phyloP scores from a whole-genome alignment of 116 monocot genomes.

The Cymodocea nodosa region DNA sequence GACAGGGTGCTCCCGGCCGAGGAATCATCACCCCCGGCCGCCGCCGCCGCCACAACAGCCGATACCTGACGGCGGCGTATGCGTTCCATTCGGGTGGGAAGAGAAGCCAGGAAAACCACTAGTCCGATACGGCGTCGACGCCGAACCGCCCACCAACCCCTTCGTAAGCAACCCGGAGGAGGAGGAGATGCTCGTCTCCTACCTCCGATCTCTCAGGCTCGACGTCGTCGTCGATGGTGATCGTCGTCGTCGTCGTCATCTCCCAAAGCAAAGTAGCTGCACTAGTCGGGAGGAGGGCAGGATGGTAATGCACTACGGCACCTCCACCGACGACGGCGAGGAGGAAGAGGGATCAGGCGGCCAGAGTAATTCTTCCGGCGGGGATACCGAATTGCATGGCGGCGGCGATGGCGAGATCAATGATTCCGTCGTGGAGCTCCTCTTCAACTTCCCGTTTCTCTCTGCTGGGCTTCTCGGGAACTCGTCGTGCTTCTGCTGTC shows the following conservation, averaged over 20 bases:
- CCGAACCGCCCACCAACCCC: slow-evolving; percentile 19
- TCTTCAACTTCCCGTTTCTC: slow-evolving; percentile 27
- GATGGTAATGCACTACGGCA: no score
- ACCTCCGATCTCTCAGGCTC: not conserved
- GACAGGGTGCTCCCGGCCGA: slow-evolving; percentile 12
- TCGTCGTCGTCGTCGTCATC: no score
- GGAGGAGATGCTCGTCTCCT: not conserved
- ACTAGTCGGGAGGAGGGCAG: no score
- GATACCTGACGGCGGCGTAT: not conserved
- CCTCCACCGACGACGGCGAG: not conserved
- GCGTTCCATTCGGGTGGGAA: slow-evolving; percentile 52
- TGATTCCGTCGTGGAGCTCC: slow-evolving; percentile 23
- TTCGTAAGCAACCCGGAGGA: slow-evolving; percentile 11
- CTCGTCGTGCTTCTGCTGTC: not conserved
- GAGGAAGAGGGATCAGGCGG: no score
- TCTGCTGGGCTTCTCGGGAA: slow-evolving; percentile 30
- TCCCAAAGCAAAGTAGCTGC: not conserved
- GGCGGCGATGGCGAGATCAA: slow-evolving; percentile 13
- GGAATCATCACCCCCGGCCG: not conserved
- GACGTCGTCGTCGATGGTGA: not conserved
- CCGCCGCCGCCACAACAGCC: not conserved
- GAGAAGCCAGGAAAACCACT: slow-evolving; percentile 61
- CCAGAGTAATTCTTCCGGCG: not conserved
- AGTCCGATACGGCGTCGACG: not conserved
- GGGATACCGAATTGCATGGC: not conserved